Conservation (phyloP, 371 early-diverging fungal genomes). For the Mucor piriformis region DNA sequence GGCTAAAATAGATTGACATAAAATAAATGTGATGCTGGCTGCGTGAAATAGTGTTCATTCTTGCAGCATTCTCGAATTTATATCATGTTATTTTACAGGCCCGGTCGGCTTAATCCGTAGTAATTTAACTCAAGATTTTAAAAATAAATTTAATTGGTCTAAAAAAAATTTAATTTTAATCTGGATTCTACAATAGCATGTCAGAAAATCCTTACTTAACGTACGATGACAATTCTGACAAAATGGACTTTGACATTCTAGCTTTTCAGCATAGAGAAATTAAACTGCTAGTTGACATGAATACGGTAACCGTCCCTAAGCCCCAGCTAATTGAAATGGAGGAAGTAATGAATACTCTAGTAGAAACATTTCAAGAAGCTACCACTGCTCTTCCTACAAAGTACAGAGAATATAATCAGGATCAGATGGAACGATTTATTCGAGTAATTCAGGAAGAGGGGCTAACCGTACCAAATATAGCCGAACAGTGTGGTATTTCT, state of each 20-base stretch:
- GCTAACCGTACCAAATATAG: constrained; percentile 16
- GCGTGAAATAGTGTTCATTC: no score
- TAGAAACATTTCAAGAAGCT: constrained; percentile 11
- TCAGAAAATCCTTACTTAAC: neutral
- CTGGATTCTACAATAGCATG: no score
- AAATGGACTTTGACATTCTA: neutral
- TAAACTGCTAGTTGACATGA: neutral
- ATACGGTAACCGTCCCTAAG: neutral
- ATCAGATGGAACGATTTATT: constrained; percentile 20
- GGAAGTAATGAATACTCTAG: constrained; percentile 9
- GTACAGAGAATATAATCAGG: constrained; percentile 12
- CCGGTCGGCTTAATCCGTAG: no score
- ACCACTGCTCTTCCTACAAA: constrained; percentile 4
- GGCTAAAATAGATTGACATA: no score
- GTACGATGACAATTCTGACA: neutral
- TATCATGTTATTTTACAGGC: no score
- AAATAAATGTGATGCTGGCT: no score
- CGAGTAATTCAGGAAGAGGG: constrained; percentile 16
- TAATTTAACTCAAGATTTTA: no score
- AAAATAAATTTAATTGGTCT: no score
- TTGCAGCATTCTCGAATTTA: no score
- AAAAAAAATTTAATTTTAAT: no score
- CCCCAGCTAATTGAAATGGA: constrained; percentile 8
- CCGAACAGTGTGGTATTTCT: constrained; percentile 11
- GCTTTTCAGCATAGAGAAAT: neutral